These are phyloP conservation scores for Escallonia rubra DNA, from an alignment of 129 eudicot genomes.

Conservation along the genomic window DNA sequence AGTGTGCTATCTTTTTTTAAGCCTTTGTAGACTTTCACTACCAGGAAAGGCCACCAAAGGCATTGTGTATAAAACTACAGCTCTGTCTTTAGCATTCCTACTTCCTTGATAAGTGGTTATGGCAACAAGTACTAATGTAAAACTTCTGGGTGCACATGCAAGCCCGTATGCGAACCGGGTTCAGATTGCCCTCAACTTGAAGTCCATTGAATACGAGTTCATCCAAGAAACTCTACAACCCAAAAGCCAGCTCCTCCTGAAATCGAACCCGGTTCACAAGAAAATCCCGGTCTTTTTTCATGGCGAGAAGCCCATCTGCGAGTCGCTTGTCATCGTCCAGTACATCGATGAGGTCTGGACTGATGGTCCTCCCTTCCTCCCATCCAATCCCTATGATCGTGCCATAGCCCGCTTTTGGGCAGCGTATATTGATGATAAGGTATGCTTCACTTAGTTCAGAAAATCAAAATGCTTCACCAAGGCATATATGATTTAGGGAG, in stretches of 20 bases:
- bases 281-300: conserved; percentile 35
- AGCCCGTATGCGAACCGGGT: conserved; percentile 29
- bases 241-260: conserved; percentile 28
- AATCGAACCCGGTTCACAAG: conserved; percentile 35
- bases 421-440: conserved; percentile 29
- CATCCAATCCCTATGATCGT: conserved; percentile 25
- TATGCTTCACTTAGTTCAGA: not conserved
- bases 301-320: conserved; percentile 13
- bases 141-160: conserved; percentile 24
- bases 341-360: conserved; percentile 22
- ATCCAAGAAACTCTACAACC: conserved; percentile 9
- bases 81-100: too few species aligned
- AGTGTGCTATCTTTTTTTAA: too few species aligned
- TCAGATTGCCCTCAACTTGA: conserved; percentile 29
- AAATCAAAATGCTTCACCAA: too few species aligned
- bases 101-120: not conserved
- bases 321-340: conserved; percentile 29
- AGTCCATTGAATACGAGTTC: conserved; percentile 29
- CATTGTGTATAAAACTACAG: too few species aligned
- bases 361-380: conserved; percentile 28
- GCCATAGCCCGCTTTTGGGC: conserved; percentile 36
- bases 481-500: too few species aligned
- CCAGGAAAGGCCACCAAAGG: too few species aligned
- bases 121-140: conserved; percentile 15
- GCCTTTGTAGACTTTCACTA: too few species aligned